Evolutionary conservation across 768 basidiomycete genomes (phyloP).

Genomic region (Psilocybe subaeruginosa): DNA sequence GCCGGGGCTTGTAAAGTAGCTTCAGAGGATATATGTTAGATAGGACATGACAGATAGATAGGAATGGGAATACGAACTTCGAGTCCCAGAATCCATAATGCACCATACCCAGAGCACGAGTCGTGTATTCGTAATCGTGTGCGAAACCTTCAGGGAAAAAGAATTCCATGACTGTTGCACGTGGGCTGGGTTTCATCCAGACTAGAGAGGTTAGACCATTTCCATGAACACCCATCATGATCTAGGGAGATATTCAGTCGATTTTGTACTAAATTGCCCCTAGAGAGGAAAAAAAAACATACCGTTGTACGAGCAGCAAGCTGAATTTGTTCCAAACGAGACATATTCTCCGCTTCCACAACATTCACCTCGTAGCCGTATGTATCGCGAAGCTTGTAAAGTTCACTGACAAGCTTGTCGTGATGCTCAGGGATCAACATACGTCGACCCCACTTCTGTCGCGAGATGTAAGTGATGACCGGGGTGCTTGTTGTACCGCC

Average conservation of each 20-base stretch:
- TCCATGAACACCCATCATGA: constrained; percentile 94
- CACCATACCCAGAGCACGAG: constrained; percentile 80
- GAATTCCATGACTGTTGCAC: constrained; percentile 91
- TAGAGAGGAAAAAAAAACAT: constrained; percentile 26
- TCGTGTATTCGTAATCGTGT: constrained; percentile 81
- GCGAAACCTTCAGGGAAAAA: constrained; percentile 87
- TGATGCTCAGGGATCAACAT: constrained; percentile 81
- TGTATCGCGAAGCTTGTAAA: constrained; percentile 67
- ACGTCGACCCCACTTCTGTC: constrained; percentile 87
- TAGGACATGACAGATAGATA: too few species aligned
- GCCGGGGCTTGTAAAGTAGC: constrained; percentile 75
- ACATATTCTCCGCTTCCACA: constrained; percentile 81
- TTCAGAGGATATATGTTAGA: constrained; percentile 26
- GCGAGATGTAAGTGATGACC: constrained; percentile 91
- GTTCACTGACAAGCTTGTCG: constrained; percentile 73
- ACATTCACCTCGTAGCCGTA: constrained; percentile 90
- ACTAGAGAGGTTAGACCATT: constrained; percentile 87
- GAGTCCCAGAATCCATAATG: constrained; percentile 88
- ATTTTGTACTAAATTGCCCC: not conserved
- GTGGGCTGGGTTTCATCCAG: constrained; percentile 89
- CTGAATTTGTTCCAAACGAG: constrained; percentile 77
- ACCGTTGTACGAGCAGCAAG: constrained; percentile 88
- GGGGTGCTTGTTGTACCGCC: constrained; percentile 55
- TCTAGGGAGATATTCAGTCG: constrained; percentile 46
- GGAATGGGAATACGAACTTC: constrained; percentile 39